Conservation (phyloP, 768 basidiomycete genomes). For the Auriscalpium orientale region DNA sequence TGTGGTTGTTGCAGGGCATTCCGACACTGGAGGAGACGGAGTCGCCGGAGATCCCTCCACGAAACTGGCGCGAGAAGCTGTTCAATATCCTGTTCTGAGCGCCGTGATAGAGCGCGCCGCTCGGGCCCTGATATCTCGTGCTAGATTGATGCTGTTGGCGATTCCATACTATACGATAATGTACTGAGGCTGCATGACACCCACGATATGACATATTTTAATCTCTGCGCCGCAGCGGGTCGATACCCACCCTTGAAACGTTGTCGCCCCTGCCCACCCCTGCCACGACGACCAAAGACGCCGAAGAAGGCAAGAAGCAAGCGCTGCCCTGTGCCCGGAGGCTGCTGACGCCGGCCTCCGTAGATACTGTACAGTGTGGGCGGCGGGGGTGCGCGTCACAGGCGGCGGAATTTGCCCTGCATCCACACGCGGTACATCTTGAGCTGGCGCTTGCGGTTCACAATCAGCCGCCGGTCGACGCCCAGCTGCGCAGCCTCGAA, state of each 20-base stretch:
- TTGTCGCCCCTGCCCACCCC: no score
- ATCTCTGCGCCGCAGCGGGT: no score
- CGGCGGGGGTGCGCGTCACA: not conserved
- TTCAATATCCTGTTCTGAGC: conserved; percentile 43
- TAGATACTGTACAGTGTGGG: no score
- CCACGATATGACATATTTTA: not conserved
- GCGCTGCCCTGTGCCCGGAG: no score
- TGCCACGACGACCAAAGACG: no score
- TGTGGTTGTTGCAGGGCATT: conserved; percentile 38
- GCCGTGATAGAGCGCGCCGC: no score
- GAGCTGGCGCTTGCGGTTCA: conserved; percentile 89
- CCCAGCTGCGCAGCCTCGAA: conserved; percentile 83
- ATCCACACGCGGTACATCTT: conserved; percentile 99
- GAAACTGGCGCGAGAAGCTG: conserved; percentile 43
- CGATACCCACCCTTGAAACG: no score
- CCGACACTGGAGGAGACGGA: conserved; percentile 68
- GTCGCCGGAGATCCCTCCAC: conserved; percentile 40
- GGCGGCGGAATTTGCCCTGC: conserved; percentile 75
- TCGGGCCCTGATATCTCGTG: not conserved
- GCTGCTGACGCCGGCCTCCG: no score
- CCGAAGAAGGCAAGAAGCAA: no score
- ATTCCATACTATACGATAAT: not conserved
- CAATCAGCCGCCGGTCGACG: conserved; percentile 80
- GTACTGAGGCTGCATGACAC: not conserved
- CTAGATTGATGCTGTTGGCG: not conserved